Evolutionary conservation across 2,329 filamentous ascomycete genomes (phyloP).

Genomic region (Trichoderma atroviride): DNA sequence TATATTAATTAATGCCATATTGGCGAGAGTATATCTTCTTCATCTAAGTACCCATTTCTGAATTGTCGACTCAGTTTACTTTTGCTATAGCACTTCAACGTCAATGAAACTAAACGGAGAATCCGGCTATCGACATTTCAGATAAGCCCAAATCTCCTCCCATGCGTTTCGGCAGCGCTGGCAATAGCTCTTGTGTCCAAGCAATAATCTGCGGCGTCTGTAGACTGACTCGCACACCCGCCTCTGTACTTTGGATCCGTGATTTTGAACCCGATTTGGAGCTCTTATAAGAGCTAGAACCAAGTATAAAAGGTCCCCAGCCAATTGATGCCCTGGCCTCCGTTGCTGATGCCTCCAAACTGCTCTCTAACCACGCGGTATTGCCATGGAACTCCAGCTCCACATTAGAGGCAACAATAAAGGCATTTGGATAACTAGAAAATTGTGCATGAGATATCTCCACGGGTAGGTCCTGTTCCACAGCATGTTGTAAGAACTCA

Average conservation of each 20-base stretch:
- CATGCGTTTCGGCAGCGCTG: background rate
- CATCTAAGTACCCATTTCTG: too few relatives aligned
- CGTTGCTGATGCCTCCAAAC: background rate
- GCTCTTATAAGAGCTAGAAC: background rate
- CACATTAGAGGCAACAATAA: background rate
- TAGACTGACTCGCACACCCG: background rate
- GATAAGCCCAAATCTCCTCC: background rate
- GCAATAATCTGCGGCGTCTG: background rate
- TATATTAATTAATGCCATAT: too few relatives aligned
- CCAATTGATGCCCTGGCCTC: background rate
- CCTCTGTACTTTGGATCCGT: background rate
- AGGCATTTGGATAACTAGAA: background rate
- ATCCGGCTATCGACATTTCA: background rate
- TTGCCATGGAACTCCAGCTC: background rate
- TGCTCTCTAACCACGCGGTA: background rate
- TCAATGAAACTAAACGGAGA: background rate
- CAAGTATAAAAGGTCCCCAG: background rate
- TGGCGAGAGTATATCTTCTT: too few relatives aligned
- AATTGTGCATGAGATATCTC: background rate
- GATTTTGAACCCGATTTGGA: background rate
- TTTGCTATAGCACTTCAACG: too few relatives aligned
- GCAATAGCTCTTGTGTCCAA: background rate
- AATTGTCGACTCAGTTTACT: too few relatives aligned
- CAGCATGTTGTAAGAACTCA: background rate
- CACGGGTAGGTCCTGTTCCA: background rate